Conservation (phyloP, 2,329 filamentous ascomycete species). For the Pseudocercospora cruenta region DNA sequence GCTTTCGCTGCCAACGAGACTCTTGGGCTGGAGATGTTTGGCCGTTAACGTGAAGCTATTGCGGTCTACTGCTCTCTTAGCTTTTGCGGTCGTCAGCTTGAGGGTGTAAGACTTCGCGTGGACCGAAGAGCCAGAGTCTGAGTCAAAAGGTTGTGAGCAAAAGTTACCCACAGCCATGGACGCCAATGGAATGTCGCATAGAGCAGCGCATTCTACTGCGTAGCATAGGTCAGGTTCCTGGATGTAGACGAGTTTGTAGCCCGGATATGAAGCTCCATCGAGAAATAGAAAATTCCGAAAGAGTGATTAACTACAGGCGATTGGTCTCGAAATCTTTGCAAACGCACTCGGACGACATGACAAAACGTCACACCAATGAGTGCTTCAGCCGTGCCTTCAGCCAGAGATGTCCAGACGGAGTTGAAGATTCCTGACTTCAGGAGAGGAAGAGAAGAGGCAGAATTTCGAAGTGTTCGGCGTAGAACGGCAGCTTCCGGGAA, state of each 20-base stretch:
- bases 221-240: neutral
- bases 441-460: slow-evolving; percentile 19
- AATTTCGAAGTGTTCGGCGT: neutral
- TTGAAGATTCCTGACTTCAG: slow-evolving; percentile 32
- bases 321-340: slow-evolving; percentile 51
- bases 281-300: slow-evolving; percentile 46
- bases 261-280: slow-evolving; percentile 59
- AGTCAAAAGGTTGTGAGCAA: too few species aligned
- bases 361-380: slow-evolving; percentile 37
- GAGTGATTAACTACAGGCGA: slow-evolving; percentile 58
- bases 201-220: neutral
- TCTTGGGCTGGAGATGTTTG: neutral
- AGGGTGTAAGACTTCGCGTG: neutral
- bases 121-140: neutral
- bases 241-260: slow-evolving; percentile 42
- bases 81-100: neutral
- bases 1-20: neutral
- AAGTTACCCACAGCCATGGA: neutral
- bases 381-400: slow-evolving; percentile 38
- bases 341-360: slow-evolving; percentile 29
- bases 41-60: neutral
- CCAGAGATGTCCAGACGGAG: slow-evolving; percentile 37
- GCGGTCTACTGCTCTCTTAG: neutral
- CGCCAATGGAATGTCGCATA: neutral
- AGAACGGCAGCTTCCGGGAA: neutral